Evolutionary conservation across 192 early-diverging fungal genomes (phyloP), one percentile per base, ranked within the genome.

Genomic region (Coemansia sp.): DNA sequence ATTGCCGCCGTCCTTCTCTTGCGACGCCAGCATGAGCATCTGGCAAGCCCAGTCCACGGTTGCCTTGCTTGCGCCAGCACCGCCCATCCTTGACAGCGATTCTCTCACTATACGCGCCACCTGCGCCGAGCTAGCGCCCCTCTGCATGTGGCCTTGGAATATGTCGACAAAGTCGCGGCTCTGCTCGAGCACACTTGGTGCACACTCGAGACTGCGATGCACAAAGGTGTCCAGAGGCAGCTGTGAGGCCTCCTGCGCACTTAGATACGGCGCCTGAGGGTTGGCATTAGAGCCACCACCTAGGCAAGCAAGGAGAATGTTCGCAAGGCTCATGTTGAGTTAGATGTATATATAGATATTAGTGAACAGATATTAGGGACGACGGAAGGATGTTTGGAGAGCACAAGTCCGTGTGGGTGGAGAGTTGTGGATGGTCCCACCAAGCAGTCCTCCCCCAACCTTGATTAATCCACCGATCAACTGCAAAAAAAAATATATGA

Each of bases 161-260:
- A 85, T 85, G 19, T 76, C 69, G 42, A 44, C 44, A 44, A 85
- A 78, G n/a, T 70, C 73, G 34, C 51, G 56, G 58, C 34, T 61
- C 56, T 81, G 70, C 61, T 70, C 64, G 50, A 74, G 45, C 8
- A 68, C 71, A 58, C 73, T 78, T 8, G 84, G 84, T 0, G 79
- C 75, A 59, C 79, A 71, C 46, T 82, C 76, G 19, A 85, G 56
- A 56, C 73, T 78, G 63, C 76, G 84, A 39, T 75, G 65, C 13
- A 85, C 42, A 69, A 85, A 85, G 9, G 59, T 63, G 12, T 77
- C 74, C 50, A 85, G 62, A 10, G 84, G 79, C 74, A 85, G 65
- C 40, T 68, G 55, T 45, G 75, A 51, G 9, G 84, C 84, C 62
- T 82, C 75, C 5, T 85, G 64, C n/a, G 76, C 71, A 27, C 71